Conservation (phyloP, 2,329 filamentous ascomycete genomes). For the Claviceps capensis region DNA sequence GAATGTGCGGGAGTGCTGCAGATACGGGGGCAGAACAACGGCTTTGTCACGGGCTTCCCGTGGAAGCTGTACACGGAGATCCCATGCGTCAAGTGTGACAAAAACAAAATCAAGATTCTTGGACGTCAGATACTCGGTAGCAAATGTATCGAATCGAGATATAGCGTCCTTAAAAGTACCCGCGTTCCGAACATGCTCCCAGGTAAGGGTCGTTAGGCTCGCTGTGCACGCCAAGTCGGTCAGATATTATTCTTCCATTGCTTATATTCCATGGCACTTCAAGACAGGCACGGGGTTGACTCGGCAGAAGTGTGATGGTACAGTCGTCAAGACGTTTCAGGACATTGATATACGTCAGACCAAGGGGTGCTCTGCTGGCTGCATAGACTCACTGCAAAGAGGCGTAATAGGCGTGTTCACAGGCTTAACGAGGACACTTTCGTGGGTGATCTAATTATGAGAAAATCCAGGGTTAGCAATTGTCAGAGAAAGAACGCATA, state of each 20-base stretch:
- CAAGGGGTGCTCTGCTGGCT: slow-evolving; percentile 8
- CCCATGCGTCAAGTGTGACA: slow-evolving; percentile 96
- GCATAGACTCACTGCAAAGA: slow-evolving; percentile 74
- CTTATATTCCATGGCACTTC: background rate
- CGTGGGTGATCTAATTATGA: slow-evolving; percentile 64
- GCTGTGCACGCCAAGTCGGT: slow-evolving; percentile 37
- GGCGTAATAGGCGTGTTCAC: slow-evolving; percentile 98
- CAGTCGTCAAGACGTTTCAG: background rate
- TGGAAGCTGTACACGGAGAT: slow-evolving; percentile 91
- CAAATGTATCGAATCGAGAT: slow-evolving; percentile 87
- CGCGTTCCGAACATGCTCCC: slow-evolving; percentile 97
- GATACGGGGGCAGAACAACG: slow-evolving; percentile 87
- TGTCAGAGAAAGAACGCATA: slow-evolving; percentile 5
- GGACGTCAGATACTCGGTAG: slow-evolving; percentile 75
- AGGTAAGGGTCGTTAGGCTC: slow-evolving; percentile 92
- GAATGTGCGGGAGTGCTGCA: slow-evolving; percentile 95
- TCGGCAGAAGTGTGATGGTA: background rate
- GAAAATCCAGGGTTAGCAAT: slow-evolving; percentile 5
- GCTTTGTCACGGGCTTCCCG: slow-evolving; percentile 97
- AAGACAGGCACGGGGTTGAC: background rate
- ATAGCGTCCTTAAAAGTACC: slow-evolving; percentile 96
- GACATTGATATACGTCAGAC: background rate
- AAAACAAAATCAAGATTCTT: slow-evolving; percentile 97
- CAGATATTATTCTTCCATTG: background rate
- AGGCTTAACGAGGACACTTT: slow-evolving; percentile 93